These are phyloP conservation scores for Bipolaris oryzae DNA, from an alignment of 2,329 filamentous ascomycete species.

Conservation along the genomic window DNA sequence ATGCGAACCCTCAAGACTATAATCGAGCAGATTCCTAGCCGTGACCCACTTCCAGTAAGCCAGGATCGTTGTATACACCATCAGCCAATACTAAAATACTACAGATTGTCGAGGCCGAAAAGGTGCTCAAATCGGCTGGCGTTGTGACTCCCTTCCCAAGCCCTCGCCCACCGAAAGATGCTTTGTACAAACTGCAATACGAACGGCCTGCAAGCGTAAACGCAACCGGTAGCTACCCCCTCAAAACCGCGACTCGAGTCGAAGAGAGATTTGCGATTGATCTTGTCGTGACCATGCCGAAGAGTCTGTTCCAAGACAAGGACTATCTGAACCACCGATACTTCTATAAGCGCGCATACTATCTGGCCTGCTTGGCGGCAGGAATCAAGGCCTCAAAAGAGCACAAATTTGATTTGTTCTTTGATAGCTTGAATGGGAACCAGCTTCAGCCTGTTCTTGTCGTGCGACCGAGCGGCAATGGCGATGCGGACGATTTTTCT, in stretches of 20 bases:
- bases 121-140: constrained; percentile 67
- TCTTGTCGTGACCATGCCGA: constrained; percentile 85
- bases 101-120: constrained; percentile 72
- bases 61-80: background rate
- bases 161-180: constrained; percentile 76
- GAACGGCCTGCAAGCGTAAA: constrained; percentile 78
- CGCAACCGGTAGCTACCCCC: constrained; percentile 84
- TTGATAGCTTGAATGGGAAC: constrained; percentile 74
- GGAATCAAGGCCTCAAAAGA: constrained; percentile 66
- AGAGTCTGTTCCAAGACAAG: constrained; percentile 83
- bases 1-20: constrained; percentile 46
- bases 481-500: constrained; percentile 46
- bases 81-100: constrained; percentile 15
- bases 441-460: constrained; percentile 72
- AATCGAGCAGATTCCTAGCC: constrained; percentile 59
- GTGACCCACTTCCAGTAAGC: constrained; percentile 54
- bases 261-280: constrained; percentile 70
- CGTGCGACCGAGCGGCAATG: constrained; percentile 47
- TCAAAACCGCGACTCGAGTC: constrained; percentile 73
- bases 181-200: constrained; percentile 82
- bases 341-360: constrained; percentile 93
- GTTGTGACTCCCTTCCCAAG: constrained; percentile 82
- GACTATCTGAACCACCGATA: constrained; percentile 93
- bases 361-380: constrained; percentile 79
- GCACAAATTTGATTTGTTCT: constrained; percentile 63